Base-by-base conservation (phyloP, 148 eudicot genomes). In the Chenopodium quinoa region DNA sequence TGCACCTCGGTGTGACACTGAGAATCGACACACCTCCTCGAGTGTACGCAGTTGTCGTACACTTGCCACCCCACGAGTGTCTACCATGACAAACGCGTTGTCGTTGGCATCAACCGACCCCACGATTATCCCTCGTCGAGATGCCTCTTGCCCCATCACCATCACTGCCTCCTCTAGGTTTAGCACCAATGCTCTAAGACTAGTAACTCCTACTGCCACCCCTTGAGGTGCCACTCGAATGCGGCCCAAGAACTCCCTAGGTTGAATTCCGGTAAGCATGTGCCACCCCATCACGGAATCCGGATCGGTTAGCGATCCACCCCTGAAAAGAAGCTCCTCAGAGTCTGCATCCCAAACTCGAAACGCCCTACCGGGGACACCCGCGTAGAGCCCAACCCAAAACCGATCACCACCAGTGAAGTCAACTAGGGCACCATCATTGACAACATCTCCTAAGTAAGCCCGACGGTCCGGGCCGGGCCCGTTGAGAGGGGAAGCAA, bases 331-430 rank as follows among this genome's bases (percentile, higher is more conserved):
- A 0, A 95, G 87, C 78, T 89, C 92, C 78, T 93, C 95, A 0
- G 97, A 88, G n/a, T 29, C 86, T 0, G 88, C 86, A 63, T 91
- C 86, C 97, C 99, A 91, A 2, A 95, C 85, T 73, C 89, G 97
- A 37, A 95, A 88, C 2, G 97, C 87, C 12, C 93, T 90, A n/a
- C 91, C 93, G 0, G 97, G 99, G 2, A 92, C 99, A 2, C 99
- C 98, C 25, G 96, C 97, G 32, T 92, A 95, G 17, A 95, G 92
- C 32, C 99, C 99, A 20, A 93, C 91, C 99, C 99, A 95, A 89
- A 93, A 92, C 48, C 85, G 90, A 73, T 47, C 32, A 73, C 91
- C 87, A 13, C 99, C 99, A 0, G 87, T 66, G 75, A 95, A 95
- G 81, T 95, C 99, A 0, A 95, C 92, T 75, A 95, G 83, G 13